Percentiles rank a stretch among this genome's conserved stretches.
Evolutionary conservation across 495 filamentous ascomycete species (phyloP).

Genomic region (Penicillium silybi): DNA sequence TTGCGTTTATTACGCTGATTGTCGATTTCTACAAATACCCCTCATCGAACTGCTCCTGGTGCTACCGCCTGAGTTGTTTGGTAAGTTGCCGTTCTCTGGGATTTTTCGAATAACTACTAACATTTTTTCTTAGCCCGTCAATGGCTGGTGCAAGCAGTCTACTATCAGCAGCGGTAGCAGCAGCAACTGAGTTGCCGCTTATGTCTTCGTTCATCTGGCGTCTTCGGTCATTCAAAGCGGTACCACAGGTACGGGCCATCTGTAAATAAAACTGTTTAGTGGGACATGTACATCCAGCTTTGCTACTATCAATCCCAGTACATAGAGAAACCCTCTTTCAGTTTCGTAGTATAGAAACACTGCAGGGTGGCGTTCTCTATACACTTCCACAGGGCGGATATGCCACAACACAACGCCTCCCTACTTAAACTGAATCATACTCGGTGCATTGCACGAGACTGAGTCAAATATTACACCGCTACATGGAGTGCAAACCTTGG

Average conservation of each 20-base stretch:
- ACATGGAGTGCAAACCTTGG: too few relatives aligned
- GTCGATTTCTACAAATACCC: constrained; percentile 84
- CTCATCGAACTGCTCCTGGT: constrained; percentile 75
- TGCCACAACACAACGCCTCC: too few relatives aligned
- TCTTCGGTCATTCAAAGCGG: background rate
- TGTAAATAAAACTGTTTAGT: constrained; percentile 13
- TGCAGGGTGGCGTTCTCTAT: too few relatives aligned
- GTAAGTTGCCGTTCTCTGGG: constrained; percentile 50
- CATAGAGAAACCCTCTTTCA: too few relatives aligned
- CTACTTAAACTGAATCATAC: too few relatives aligned
- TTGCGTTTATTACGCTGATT: constrained; percentile 80
- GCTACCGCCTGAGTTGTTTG: constrained; percentile 88
- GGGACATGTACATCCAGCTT: background rate
- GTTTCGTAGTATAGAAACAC: too few relatives aligned
- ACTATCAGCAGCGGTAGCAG: constrained; percentile 29
- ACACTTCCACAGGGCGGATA: too few relatives aligned
- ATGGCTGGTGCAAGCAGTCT: constrained; percentile 74
- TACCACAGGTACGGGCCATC: background rate
- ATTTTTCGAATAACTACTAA: constrained; percentile 22
- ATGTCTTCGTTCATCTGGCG: background rate
- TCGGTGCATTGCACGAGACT: too few relatives aligned
- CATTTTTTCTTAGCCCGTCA: constrained; percentile 54
- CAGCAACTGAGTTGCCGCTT: background rate
- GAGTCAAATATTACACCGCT: too few relatives aligned
- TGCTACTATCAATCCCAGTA: background rate